Evolutionary conservation across 148 eudicot species (phyloP).

Genomic region (Rhododendron molle): DNA sequence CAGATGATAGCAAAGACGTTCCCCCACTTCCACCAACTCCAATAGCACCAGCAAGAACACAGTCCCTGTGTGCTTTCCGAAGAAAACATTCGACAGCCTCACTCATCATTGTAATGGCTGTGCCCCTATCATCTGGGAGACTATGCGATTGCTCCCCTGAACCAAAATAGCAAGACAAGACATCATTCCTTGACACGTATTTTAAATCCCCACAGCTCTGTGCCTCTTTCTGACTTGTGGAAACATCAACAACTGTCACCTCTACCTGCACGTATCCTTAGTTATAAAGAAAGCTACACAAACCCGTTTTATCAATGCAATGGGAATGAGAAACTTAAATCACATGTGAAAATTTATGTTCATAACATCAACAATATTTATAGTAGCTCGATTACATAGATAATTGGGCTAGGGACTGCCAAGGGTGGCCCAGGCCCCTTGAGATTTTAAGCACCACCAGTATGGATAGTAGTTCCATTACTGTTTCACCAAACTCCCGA

Average conservation of each 20-base stretch:
- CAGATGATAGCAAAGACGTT: constrained; percentile 70
- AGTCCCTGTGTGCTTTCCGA: constrained; percentile 41
- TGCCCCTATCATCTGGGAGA: constrained; percentile 82
- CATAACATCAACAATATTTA: neutral
- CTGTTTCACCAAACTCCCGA: neutral
- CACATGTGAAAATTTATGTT: neutral
- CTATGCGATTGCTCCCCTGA: constrained; percentile 27
- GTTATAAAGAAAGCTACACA: neutral
- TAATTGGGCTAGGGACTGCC: neutral
- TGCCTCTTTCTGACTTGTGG: constrained; percentile 52
- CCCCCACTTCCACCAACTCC: constrained; percentile 99
- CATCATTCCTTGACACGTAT: constrained; percentile 64
- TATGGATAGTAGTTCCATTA: neutral
- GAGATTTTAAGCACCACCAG: neutral
- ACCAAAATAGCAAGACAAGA: constrained; percentile 49
- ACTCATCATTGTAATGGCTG: constrained; percentile 68
- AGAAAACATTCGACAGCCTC: constrained; percentile 56
- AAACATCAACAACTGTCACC: constrained; percentile 84
- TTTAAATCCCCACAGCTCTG: constrained; percentile 46
- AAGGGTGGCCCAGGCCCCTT: neutral
- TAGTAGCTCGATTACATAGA: neutral
- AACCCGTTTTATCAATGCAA: neutral
- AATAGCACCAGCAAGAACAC: constrained; percentile 66
- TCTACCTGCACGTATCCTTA: constrained; percentile 42
- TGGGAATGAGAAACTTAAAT: neutral